Base-by-base conservation (phyloP, 2,329 filamentous ascomycete species). In the Catunica adiposa region DNA sequence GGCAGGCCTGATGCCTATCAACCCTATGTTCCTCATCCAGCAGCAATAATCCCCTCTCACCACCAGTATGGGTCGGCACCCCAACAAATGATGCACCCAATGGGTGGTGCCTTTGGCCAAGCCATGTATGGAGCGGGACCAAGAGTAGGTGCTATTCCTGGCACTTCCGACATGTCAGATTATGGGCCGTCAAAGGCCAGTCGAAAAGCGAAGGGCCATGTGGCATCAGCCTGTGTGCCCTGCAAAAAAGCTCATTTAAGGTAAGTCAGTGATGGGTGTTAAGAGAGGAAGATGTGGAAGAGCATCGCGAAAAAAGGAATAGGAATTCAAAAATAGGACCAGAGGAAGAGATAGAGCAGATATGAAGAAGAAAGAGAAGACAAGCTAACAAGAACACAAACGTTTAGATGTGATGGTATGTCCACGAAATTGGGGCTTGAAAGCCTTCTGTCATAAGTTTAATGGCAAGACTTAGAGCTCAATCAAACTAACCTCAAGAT, bases 231-330 rank as follows among this genome's bases (percentile, higher is more conserved):
- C 25, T 92, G 86, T 66, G 82, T 90, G 61, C 87, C 88, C 59
- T 92, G 86, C 71, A 90, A 90, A 66, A 82, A 80, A 67, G 86
- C 86, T 38, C 86, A 92, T 76, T 75, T 92, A 60, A 74, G 80
- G 78, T 82, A 69, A 65, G 71, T 62, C 51, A 37, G 29, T 29
- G n/a, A 22, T 17, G 23, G 17, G 8, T 9, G 17, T 25, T 20
- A 48, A 26, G 11, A 42, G 38, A n/a, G 15, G 38, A 53, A 44
- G 17, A 8, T 42, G 20, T 11, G 6, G 8, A 17, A 25, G n/a
- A 29, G 8, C 9, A 40, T 7, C 8, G 34, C 11, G 11, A 26
- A 17, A 48, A 48, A 14, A 48, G 8, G 42, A n/a, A 20, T 14
- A 46, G 25, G 40, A 31, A 37, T 40, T 37, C 22, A 23, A 50